phyloP scores from a whole-genome alignment of 305 asterid species.

The Nicotiana rustica region DNA sequence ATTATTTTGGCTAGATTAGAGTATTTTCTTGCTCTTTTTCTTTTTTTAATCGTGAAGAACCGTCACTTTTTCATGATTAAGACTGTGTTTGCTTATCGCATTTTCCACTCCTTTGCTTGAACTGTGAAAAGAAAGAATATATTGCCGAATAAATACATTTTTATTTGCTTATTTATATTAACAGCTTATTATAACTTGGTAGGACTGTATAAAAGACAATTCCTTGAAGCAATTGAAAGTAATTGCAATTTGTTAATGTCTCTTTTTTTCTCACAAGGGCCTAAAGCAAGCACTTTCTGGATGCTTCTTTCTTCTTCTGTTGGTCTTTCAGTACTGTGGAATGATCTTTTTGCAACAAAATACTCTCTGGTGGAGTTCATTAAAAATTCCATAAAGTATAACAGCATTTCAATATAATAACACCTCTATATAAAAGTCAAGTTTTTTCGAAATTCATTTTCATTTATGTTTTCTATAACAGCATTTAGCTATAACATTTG shows the following conservation, averaged over 20 bases:
- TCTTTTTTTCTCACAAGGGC: background rate
- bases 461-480: too few relatives aligned
- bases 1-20: background rate
- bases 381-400: too few relatives aligned
- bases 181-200: background rate
- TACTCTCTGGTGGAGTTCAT: too few relatives aligned
- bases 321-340: too few relatives aligned
- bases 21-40: background rate
- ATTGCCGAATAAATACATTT: background rate
- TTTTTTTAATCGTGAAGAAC: background rate
- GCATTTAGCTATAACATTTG: too few relatives aligned
- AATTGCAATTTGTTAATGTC: background rate
- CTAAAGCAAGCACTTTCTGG: background rate
- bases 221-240: conserved; percentile 26
- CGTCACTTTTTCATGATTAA: background rate
- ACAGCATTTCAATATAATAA: too few relatives aligned
- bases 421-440: too few relatives aligned
- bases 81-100: background rate
- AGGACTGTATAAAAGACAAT: background rate
- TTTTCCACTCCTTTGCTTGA: background rate
- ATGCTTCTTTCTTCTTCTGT: background rate
- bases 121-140: background rate
- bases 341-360: too few relatives aligned
- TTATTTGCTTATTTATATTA: background rate
- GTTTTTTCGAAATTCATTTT: too few relatives aligned